These are phyloP conservation scores for Boletellus deceptivus DNA, from an alignment of 1,284 basidiomycete species.

Conservation along the genomic window DNA sequence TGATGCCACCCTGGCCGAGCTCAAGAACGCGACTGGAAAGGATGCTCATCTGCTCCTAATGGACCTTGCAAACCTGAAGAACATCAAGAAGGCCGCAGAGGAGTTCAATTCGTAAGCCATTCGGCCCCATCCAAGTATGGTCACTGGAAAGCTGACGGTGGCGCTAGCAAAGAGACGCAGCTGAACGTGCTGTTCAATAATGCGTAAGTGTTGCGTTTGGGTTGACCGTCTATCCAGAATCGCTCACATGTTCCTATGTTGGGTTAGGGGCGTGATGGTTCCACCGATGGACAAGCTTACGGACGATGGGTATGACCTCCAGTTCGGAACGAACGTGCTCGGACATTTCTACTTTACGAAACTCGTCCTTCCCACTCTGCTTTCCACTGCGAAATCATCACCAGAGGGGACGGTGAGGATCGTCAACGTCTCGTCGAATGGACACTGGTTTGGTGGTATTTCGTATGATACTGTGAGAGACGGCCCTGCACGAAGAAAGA, in stretches of 20 bases:
- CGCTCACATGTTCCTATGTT: background rate
- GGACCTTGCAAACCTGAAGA: conserved; percentile 56
- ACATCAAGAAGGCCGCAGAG: conserved; percentile 50
- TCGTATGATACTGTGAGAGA: conserved; percentile 32
- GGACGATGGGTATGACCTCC: conserved; percentile 52
- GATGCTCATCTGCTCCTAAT: conserved; percentile 52
- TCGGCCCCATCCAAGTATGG: no score
- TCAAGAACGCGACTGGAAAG: conserved; percentile 45
- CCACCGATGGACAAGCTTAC: conserved; percentile 44
- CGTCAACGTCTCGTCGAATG: conserved; percentile 24
- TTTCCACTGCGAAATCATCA: conserved; percentile 29
- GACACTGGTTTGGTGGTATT: background rate
- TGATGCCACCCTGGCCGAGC: conserved; percentile 47
- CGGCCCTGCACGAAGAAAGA: conserved; percentile 26
- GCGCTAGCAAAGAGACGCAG: conserved; percentile 42
- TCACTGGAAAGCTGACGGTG: background rate
- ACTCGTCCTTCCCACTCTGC: conserved; percentile 27
- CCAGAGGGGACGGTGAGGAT: conserved; percentile 40
- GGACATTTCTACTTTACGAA: conserved; percentile 47
- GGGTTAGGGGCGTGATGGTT: conserved; percentile 47
- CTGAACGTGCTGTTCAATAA: conserved; percentile 57
- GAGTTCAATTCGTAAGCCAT: conserved; percentile 40
- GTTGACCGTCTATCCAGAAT: background rate
- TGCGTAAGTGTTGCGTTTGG: conserved; percentile 35
- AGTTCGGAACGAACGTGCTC: conserved; percentile 51